Conservation (phyloP, 768 basidiomycete genomes). For the Coprinopsis sp. region DNA sequence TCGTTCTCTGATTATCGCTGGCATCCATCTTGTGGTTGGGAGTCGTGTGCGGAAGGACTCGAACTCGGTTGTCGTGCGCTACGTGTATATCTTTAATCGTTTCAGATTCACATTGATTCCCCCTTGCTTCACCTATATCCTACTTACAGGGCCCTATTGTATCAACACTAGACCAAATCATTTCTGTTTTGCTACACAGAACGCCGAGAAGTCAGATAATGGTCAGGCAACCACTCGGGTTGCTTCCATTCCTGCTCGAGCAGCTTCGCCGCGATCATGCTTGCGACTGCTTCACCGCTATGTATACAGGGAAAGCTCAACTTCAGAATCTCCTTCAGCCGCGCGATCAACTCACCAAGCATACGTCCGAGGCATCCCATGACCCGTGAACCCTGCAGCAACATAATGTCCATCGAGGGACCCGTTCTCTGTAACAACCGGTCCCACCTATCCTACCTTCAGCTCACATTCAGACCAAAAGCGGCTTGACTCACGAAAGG, state of each 20-base stretch:
- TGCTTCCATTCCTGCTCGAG: slow-evolving; percentile 38
- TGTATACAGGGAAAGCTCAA: neutral
- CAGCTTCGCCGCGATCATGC: slow-evolving; percentile 53
- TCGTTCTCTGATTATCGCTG: slow-evolving; percentile 45
- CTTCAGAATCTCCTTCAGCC: neutral
- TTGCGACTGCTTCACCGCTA: slow-evolving; percentile 59
- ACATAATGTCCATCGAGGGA: slow-evolving; percentile 60
- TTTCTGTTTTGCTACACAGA: neutral
- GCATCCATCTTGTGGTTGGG: too few relatives aligned
- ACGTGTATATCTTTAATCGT: too few relatives aligned
- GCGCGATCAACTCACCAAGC: slow-evolving; percentile 47
- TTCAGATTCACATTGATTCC: neutral
- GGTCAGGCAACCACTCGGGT: slow-evolving; percentile 62
- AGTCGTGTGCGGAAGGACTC: too few relatives aligned
- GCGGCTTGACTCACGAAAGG: slow-evolving; percentile 55
- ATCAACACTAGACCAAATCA: too few relatives aligned
- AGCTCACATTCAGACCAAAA: neutral
- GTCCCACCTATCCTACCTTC: slow-evolving; percentile 3
- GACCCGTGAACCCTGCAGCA: slow-evolving; percentile 68
- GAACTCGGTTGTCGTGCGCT: too few relatives aligned
- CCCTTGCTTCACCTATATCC: neutral
- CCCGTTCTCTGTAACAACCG: slow-evolving; percentile 11
- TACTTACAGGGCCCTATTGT: neutral
- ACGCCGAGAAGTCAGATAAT: slow-evolving; percentile 25
- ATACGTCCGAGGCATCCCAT: slow-evolving; percentile 77